Base-by-base conservation (phyloP, 2,329 filamentous ascomycete species). In the Pseudogymnoascus sp. region DNA sequence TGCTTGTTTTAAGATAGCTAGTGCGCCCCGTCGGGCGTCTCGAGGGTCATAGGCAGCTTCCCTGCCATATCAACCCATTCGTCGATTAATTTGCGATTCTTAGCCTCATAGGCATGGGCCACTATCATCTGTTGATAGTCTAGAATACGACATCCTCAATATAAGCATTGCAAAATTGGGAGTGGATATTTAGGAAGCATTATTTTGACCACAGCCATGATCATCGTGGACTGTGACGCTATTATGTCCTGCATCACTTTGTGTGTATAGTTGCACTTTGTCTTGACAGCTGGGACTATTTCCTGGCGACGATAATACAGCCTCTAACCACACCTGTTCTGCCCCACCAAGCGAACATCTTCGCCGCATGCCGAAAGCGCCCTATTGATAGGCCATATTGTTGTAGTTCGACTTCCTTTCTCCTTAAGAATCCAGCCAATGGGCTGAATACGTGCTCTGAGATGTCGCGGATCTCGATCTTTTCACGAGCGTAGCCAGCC, bases 381-480 rank as follows among this genome's bases (percentile, higher is more conserved):
- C 77, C 76, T 64, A 79, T 65, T 2, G 72, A 70, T 31, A 78
- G 64, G 1, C 78, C 76, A 65, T 74, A 72, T 29, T 62, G 64
- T 39, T 68, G 68, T 61, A 79, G 65, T 37, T 74, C 73, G 18
- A 59, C 63, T n/a, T 77, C 71, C 63, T 74, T 73, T n/a, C 67
- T 63, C 8, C 70, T 69, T 26, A 86, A 70, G 63, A 78, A 83
- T 1, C 62, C 67, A 3, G 78, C 76, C 14, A 86, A 69, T 0
- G 81, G 81, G 0, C 71, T 66, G 67, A 86, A 86, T 0, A 84
- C 82, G 65, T 83, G 71, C 4, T 77, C 74, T 1, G 82, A 81
- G 16, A 86, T 74, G 67, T 86, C 83, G 14, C 72, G 71, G 1
- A 84, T 75, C 26, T 73, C 71, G 45, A 84, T 78, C 5, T 66